Conservation (phyloP, 495 filamentous ascomycete genomes). For the Paragyromitra xinjiangensis region DNA sequence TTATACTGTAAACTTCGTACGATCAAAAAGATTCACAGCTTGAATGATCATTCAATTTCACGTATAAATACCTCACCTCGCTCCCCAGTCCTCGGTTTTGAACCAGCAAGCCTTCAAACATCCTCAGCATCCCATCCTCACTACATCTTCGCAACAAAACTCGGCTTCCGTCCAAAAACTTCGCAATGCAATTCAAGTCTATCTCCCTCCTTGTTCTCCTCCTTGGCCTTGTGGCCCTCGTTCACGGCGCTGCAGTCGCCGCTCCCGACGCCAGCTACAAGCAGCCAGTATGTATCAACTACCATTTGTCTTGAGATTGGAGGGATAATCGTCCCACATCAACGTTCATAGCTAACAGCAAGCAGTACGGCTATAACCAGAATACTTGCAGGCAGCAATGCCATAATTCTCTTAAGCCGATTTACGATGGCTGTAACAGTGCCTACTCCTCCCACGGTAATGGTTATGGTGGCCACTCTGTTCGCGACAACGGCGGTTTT, state of each 20-base stretch:
- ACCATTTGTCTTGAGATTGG: background rate
- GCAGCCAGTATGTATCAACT: background rate
- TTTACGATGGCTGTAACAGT: background rate
- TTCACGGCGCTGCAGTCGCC: background rate
- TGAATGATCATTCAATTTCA: background rate
- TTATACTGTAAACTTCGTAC: background rate
- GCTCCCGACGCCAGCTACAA: background rate
- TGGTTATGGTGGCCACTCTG: background rate
- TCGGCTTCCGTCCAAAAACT: background rate
- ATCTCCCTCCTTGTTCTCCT: background rate
- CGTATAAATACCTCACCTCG: constrained; percentile 7
- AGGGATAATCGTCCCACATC: background rate
- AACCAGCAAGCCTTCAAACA: background rate
- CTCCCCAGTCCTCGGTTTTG: background rate
- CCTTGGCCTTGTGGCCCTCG: constrained; percentile 7
- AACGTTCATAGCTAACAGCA: background rate
- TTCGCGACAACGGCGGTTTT: background rate
- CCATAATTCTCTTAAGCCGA: background rate
- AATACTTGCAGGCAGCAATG: background rate
- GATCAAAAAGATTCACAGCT: background rate
- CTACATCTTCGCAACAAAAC: background rate
- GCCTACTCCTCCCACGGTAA: background rate
- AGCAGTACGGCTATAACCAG: background rate
- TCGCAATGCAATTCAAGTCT: constrained; percentile 8
- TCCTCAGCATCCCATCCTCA: background rate